These are phyloP conservation scores for Talaromyces sp. DNA, from an alignment of 2,329 filamentous ascomycete genomes.

Conservation along the genomic window DNA sequence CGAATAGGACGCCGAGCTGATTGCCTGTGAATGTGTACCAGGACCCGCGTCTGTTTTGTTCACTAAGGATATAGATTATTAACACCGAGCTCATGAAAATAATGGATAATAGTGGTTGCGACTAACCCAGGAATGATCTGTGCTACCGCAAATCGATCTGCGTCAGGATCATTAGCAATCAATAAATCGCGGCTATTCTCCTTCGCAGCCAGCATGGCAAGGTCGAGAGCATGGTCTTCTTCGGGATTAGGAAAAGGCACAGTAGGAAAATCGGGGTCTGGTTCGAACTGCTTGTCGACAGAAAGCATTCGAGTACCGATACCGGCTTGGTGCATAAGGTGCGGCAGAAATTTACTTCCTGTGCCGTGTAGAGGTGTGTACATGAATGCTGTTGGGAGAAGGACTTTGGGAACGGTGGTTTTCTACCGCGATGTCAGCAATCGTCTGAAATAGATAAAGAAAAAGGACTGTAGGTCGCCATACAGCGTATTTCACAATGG, in stretches of 20 bases:
- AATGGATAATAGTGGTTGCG: background rate
- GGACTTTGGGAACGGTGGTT: conserved; percentile 29
- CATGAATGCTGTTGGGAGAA: conserved; percentile 32
- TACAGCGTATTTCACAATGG: conserved; percentile 5
- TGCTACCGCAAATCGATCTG: conserved; percentile 59
- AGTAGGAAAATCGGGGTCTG: conserved; percentile 60
- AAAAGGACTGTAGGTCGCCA: background rate
- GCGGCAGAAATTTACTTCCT: conserved; percentile 33
- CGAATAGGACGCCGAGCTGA: conserved; percentile 57
- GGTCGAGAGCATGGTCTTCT: conserved; percentile 57
- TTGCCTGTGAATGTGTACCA: conserved; percentile 63
- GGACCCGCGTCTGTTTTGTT: conserved; percentile 33
- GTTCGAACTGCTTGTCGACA: conserved; percentile 47
- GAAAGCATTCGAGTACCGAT: conserved; percentile 29
- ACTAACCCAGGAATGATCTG: conserved; percentile 48
- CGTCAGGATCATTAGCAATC: conserved; percentile 61
- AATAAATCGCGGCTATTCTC: conserved; percentile 47
- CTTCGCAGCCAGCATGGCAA: conserved; percentile 54
- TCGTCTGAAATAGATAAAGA: background rate
- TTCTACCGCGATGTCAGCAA: conserved; percentile 15
- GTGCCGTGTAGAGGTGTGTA: conserved; percentile 41
- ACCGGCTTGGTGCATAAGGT: conserved; percentile 29
- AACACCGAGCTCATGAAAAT: background rate
- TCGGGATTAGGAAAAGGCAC: conserved; percentile 63
- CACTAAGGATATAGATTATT: background rate